Base-by-base conservation (phyloP, 106 monocot genomes). In the Allium fistulosum region DNA sequence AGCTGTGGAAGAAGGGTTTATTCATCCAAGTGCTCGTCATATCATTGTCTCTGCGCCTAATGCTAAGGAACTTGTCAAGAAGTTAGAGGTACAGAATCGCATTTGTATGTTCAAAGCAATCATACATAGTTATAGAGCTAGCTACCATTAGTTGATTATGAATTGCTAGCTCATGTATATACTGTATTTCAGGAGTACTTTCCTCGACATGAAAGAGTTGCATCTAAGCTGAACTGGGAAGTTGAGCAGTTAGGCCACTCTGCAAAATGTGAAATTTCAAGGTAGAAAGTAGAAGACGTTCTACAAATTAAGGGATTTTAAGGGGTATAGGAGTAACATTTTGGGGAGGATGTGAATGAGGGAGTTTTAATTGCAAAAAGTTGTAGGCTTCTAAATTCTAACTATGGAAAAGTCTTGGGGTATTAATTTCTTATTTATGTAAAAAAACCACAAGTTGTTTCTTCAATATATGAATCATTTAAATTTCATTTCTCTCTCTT, bases 1-100 rank as follows among this genome's bases (percentile, higher is more conserved):
- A 67, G 80, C 84, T 62, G 84, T 84, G 9, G 84, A 84, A 56
- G 84, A 84, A 74, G 84, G 84, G 11, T 84, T 84, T 51, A 84
- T 84, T 67, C 74, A 26, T 47, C 84, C 80, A 10, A 79, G 62
- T 53, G 77, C 80, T 17, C 80, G 80, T 9, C 77, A 84, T 64
- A 84, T 84, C 77, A 74, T 84, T 28, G 65, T 84, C 16, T 84
- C 77, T 13, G 84, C 84, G 74, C 80, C 80, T 9, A 80, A 60
- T 22, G 80, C 80, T 13, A 80, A 77, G 70, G 84, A 84, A 71
- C 62, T 84, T 26, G 53, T 84, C 45, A 74, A 80, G 73, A 77
- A 80, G 69, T 48, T 84, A 46, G 84, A 84, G 84, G 84, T 84
- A 61, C 12, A 17, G 0, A 9, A 55, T 64, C 15, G 4, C 6